These are phyloP conservation scores for Echria macrotheca DNA, from an alignment of 495 filamentous ascomycete genomes.

Conservation along the genomic window DNA sequence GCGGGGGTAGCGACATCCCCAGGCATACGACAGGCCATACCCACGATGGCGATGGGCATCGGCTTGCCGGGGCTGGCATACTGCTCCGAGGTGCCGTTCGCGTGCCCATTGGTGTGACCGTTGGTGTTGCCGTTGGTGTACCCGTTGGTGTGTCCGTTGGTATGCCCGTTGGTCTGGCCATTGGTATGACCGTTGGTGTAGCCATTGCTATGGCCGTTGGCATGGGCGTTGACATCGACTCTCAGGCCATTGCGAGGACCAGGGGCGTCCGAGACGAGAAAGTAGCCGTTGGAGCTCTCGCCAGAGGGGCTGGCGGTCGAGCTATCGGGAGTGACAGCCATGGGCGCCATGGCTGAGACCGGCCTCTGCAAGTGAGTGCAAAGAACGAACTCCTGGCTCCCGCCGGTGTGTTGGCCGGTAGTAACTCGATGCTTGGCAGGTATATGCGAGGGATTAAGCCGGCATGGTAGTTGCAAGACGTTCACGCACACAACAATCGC, in stretches of 20 bases:
- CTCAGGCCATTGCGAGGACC: conserved; percentile 11
- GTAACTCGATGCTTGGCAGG: conserved; percentile 21
- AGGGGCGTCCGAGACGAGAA: conserved; percentile 24
- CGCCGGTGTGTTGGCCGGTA: conserved; percentile 24
- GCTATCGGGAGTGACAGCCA: conserved; percentile 36
- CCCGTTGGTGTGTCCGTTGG: conserved; percentile 31
- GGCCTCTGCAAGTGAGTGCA: conserved; percentile 18
- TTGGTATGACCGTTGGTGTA: conserved; percentile 19
- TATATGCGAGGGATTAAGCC: conserved; percentile 14
- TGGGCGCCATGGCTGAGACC: conserved; percentile 35
- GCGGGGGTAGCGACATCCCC: conserved; percentile 49
- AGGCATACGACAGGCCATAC: conserved; percentile 49
- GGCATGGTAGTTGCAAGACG: conserved; percentile 15
- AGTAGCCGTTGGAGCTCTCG: conserved; percentile 27
- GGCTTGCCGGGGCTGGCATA: conserved; percentile 19
- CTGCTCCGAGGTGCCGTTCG: conserved; percentile 19
- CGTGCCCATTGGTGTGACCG: conserved; percentile 16
- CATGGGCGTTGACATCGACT: conserved; percentile 15
- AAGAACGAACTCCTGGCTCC: conserved; percentile 7
- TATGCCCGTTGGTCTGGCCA: conserved; percentile 33
- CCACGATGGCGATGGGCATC: conserved; percentile 52
- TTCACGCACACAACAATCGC: background rate
- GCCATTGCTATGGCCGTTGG: conserved; percentile 13
- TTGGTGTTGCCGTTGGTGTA: conserved; percentile 18
- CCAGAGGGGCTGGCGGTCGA: conserved; percentile 29